phyloP scores from a whole-genome alignment of 306 rosid species.

The Acacia melanoxylon region DNA sequence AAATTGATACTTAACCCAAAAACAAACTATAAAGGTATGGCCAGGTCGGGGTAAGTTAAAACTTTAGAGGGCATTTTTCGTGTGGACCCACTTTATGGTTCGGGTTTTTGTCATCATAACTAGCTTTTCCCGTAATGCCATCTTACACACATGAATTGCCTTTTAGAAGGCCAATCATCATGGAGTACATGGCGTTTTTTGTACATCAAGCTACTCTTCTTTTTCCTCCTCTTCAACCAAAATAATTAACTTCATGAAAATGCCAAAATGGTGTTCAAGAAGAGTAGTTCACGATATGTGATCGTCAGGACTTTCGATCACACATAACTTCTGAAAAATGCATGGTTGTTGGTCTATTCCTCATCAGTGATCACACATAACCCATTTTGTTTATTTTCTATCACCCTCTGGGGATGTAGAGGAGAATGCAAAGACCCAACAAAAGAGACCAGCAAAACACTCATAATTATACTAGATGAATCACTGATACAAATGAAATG shows the following conservation, averaged over 20 bases:
- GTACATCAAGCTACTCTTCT: background rate
- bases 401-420: too few relatives aligned
- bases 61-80: too few relatives aligned
- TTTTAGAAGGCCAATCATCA: background rate
- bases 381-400: background rate
- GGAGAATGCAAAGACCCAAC: background rate
- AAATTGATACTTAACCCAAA: too few relatives aligned
- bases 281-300: background rate
- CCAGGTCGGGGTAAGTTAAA: background rate
- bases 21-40: too few relatives aligned
- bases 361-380: too few relatives aligned
- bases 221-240: background rate
- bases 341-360: too few relatives aligned
- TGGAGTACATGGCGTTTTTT: background rate
- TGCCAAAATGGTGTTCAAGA: background rate
- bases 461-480: conserved; percentile 32
- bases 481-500: conserved; percentile 30
- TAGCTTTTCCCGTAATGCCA: background rate
- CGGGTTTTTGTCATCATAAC: background rate
- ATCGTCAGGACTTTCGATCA: too few relatives aligned
- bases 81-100: background rate
- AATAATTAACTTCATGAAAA: background rate
- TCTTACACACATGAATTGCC: background rate
- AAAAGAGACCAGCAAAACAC: conserved; percentile 29
- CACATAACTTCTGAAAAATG: too few relatives aligned